These are phyloP conservation scores for Cyathus striatus DNA, from an alignment of 768 basidiomycete genomes.

Conservation along the genomic window DNA sequence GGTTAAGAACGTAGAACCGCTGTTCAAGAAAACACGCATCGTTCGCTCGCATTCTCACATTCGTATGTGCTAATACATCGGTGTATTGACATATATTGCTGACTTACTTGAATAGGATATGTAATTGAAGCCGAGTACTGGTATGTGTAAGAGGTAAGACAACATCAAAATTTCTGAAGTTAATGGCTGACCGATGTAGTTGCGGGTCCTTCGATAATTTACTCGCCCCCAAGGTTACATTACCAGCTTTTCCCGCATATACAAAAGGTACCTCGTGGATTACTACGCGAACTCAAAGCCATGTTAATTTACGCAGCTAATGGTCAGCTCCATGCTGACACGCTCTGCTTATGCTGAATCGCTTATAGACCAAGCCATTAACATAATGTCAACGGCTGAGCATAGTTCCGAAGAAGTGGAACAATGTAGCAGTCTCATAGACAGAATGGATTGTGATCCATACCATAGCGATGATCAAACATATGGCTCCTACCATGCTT, in stretches of 20 bases:
- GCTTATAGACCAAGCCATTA: conserved; percentile 6
- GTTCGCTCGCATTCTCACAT: conserved; percentile 7
- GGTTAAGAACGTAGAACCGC: conserved; percentile 3
- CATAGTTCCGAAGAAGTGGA: conserved; percentile 7
- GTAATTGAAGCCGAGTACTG: conserved; percentile 9
- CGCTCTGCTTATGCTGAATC: background rate
- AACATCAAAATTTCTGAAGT: background rate
- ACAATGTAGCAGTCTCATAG: background rate
- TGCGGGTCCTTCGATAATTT: background rate
- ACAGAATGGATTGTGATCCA: background rate
- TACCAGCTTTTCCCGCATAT: conserved; percentile 8
- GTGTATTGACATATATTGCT: background rate
- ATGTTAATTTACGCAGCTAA: conserved; percentile 5
- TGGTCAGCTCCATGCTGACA: conserved; percentile 2
- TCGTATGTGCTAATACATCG: too few species aligned
- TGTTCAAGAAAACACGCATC: conserved; percentile 5
- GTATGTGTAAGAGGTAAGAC: background rate
- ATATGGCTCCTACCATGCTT: background rate
- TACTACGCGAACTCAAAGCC: conserved; percentile 6
- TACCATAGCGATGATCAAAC: background rate
- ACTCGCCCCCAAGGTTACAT: too few species aligned
- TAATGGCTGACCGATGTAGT: background rate
- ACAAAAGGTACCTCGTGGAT: conserved; percentile 2
- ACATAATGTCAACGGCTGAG: conserved; percentile 7
- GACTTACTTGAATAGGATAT: conserved; percentile 1